A percentile compares a stretch with the other conserved stretches of the same genome.
Conservation (phyloP, 1,139 yeast species). For the Taphrina confusa region DNA sequence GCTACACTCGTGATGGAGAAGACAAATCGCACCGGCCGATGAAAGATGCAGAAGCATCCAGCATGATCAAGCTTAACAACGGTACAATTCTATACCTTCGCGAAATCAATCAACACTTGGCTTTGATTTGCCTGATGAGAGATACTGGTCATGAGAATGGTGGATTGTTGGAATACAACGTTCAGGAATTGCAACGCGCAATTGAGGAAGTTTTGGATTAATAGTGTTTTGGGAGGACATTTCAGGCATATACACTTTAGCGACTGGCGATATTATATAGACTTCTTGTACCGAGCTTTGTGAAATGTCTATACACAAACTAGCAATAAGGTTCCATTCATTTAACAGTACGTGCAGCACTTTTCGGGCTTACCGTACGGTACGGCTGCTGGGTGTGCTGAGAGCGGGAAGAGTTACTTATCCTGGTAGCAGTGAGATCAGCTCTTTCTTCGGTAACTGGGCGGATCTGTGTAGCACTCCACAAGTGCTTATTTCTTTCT, state of each 20-base stretch:
- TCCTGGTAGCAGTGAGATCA: too few species aligned
- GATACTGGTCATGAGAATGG: constrained; percentile 54
- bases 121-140: constrained; percentile 82
- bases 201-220: constrained; percentile 64
- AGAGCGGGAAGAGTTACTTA: too few species aligned
- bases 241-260: too few species aligned
- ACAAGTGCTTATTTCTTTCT: too few species aligned
- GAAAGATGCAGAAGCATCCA: constrained; percentile 40
- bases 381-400: neutral
- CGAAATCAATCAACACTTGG: constrained; percentile 91
- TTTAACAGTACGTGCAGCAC: too few species aligned
- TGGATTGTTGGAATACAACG: constrained; percentile 85
- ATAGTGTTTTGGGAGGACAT: neutral
- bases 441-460: too few species aligned
- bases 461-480: too few species aligned
- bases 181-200: constrained; percentile 74
- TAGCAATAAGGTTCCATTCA: too few species aligned
- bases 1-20: constrained; percentile 39
- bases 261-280: too few species aligned
- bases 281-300: too few species aligned
- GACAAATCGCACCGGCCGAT: neutral
- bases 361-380: neutral
- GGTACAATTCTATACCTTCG: constrained; percentile 80
- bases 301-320: too few species aligned
- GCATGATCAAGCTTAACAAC: constrained; percentile 56